phyloP scores from a whole-genome alignment of 2,329 filamentous ascomycete species.

The Fusarium sp. region DNA sequence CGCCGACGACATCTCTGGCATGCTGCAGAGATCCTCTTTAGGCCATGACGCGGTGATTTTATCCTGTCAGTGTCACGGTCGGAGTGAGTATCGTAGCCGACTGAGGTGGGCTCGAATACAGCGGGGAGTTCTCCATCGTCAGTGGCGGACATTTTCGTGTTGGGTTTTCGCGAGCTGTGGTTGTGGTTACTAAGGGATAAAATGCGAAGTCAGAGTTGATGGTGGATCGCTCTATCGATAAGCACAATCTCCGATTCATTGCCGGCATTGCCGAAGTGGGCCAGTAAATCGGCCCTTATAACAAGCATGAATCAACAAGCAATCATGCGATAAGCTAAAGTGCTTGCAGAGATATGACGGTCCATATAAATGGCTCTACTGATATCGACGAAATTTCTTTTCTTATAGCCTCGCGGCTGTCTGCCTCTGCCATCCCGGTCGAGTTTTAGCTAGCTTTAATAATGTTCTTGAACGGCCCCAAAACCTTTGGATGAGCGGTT shows the following conservation, averaged over 20 bases:
- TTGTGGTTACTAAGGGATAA: constrained; percentile 3
- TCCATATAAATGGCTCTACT: no score
- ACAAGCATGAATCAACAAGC: background rate
- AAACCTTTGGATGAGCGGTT: no score
- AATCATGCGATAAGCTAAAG: no score
- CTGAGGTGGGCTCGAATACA: constrained; percentile 19
- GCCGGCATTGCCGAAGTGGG: constrained; percentile 25
- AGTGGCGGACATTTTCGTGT: constrained; percentile 17
- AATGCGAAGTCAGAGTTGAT: constrained; percentile 17
- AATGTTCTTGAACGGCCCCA: no score
- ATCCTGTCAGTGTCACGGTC: constrained; percentile 21
- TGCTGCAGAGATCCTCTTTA: constrained; percentile 41
- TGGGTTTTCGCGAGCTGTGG: background rate
- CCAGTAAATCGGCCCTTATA: constrained; percentile 2
- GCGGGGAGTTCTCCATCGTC: constrained; percentile 32
- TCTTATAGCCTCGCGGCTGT: no score
- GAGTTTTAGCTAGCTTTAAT: no score
- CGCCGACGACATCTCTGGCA: constrained; percentile 43
- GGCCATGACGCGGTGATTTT: constrained; percentile 31
- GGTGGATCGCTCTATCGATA: constrained; percentile 18
- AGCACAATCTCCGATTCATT: constrained; percentile 25
- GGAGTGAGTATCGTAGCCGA: constrained; percentile 22
- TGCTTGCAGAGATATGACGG: no score
- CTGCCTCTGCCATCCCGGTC: no score
- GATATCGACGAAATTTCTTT: no score